Base-by-base conservation (phyloP, 2,329 filamentous ascomycete genomes). In the Cercospora sp. region DNA sequence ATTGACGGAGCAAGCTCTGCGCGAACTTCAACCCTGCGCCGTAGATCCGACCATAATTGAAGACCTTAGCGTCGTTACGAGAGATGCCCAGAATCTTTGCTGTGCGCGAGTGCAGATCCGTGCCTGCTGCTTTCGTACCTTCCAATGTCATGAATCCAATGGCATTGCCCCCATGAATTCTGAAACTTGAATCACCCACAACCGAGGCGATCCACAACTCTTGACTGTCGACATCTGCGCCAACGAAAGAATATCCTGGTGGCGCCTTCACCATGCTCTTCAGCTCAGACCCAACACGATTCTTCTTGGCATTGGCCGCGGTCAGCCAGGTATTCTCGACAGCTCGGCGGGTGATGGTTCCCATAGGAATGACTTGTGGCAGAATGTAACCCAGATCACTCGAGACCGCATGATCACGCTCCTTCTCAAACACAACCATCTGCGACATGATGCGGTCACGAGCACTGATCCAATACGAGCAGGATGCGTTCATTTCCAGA, bases 111-210 rank as follows among this genome's bases (percentile, higher is more conserved):
- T 99, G 94, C 66, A 98, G 82, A 79, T 99, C 94, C 0, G 94
- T 99, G 3, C 94, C 94, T 2, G 92, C 93, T 5, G 93, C 90
- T 81, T 99, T 98, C 61, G 93, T 95, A 13, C 95, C 94, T 81
- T 99, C 96, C 1, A 99, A 84, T 0, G 95, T 99, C 96, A 99
- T 99, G 83, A 99, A 99, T 0, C 96, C 95, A 67, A 99, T 92
- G 1, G 96, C 95, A 77, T 97, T 98, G 63, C 95, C 96, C 51
- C 95, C 96, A 74, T 99, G 95, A 1, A 99, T 84, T 76, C 93
- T 91, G 82, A 99, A 99, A 26, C 94, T 93, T 3, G 95, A 92
- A 78, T 99, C 95, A 26, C 95, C 95, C 1, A 99, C 88, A 1
- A 99, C 85, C 79, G 93, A 97, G 3, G 95, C 96, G 75, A 99